Percentiles rank a stretch among this genome's conserved stretches.
These are phyloP conservation scores for Aegilops bicornis DNA, from an alignment of 176 grass and related monocot genomes.

Conservation along the genomic window DNA sequence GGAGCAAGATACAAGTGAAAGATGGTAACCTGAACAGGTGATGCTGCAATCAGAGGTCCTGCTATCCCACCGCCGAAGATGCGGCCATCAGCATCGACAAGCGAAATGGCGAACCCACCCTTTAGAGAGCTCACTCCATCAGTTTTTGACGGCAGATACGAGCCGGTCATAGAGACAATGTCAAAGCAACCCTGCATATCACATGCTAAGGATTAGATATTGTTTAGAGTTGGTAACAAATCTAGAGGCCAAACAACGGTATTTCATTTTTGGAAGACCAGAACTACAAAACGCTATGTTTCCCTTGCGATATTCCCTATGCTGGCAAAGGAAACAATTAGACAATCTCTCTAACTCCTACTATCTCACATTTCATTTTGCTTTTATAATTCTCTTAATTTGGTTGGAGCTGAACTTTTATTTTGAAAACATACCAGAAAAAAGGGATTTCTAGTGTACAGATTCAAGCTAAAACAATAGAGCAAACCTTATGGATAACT, in stretches of 20 bases:
- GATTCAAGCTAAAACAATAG: background rate
- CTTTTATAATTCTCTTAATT: slow-evolving; percentile 3
- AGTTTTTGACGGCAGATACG: slow-evolving; percentile 49
- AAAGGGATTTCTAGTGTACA: background rate
- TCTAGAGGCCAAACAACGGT: background rate
- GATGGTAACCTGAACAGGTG: slow-evolving; percentile 53
- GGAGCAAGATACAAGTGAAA: background rate
- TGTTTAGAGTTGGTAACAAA: background rate
- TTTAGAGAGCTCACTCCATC: slow-evolving; percentile 42
- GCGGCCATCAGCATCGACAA: slow-evolving; percentile 54
- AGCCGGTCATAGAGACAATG: slow-evolving; percentile 65
- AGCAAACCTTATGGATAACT: slow-evolving; percentile 60
- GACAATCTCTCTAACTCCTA: background rate
- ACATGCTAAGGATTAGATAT: background rate
- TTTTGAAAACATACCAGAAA: background rate
- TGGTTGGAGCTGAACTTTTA: background rate
- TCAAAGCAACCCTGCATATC: slow-evolving; percentile 45
- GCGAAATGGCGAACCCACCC: slow-evolving; percentile 54
- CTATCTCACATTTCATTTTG: background rate
- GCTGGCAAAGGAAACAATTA: background rate
- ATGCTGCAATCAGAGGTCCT: slow-evolving; percentile 56
- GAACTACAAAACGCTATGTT: background rate
- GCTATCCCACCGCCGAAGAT: slow-evolving; percentile 60
- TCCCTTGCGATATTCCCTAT: background rate
- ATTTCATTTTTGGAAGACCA: background rate